Percentiles rank a stretch among this genome's conserved stretches.
phyloP scores from a whole-genome alignment of 2,329 filamentous ascomycete genomes.

The Pseudogymnoascus sp. region DNA sequence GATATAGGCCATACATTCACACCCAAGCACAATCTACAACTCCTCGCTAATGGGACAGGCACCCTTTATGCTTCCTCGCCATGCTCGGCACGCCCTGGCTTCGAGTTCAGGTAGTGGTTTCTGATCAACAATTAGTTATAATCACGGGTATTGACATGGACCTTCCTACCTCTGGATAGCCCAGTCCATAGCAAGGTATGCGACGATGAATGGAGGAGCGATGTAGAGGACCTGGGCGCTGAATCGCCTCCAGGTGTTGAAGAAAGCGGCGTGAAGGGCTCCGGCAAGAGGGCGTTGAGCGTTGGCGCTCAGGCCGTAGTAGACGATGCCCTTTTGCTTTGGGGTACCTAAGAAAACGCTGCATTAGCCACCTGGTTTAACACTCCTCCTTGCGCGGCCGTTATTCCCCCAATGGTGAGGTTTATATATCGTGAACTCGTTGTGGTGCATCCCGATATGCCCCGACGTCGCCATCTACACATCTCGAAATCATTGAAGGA shows the following conservation, averaged over 20 bases:
- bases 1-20: neutral
- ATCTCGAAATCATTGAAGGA: neutral
- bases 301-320: slow-evolving; percentile 77
- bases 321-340: slow-evolving; percentile 56
- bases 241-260: slow-evolving; percentile 90
- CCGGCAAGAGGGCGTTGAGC: slow-evolving; percentile 82
- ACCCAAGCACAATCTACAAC: neutral
- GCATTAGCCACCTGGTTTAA: slow-evolving; percentile 22
- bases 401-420: neutral
- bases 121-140: slow-evolving; percentile 34
- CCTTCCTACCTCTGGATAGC: slow-evolving; percentile 69
- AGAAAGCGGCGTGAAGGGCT: slow-evolving; percentile 71
- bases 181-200: slow-evolving; percentile 84
- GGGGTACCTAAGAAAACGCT: slow-evolving; percentile 39
- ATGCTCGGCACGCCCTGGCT: slow-evolving; percentile 56
- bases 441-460: slow-evolving; percentile 1
- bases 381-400: neutral
- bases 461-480: neutral
- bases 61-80: slow-evolving; percentile 33
- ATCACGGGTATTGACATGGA: neutral
- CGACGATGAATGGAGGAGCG: slow-evolving; percentile 67
- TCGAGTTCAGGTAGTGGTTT: slow-evolving; percentile 77
- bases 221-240: slow-evolving; percentile 84
- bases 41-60: neutral
- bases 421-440: neutral